phyloP scores from a whole-genome alignment of 2,329 filamentous ascomycete genomes.

The Stachybotrys echinatus region DNA sequence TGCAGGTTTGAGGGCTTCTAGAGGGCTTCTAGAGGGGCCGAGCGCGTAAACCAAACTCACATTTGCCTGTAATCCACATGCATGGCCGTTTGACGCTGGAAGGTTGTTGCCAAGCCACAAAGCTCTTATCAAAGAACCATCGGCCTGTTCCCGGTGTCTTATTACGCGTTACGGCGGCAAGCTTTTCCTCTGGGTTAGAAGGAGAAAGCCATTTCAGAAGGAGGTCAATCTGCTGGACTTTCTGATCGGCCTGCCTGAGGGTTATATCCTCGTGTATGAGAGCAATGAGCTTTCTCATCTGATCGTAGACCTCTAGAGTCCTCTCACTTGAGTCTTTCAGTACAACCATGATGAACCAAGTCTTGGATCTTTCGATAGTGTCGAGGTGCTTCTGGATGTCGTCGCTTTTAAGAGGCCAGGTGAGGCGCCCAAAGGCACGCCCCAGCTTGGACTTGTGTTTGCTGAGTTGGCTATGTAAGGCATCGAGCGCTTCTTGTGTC shows the following conservation, averaged over 20 bases:
- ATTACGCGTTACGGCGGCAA: constrained; percentile 5
- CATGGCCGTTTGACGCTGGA: constrained; percentile 8
- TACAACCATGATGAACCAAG: constrained; percentile 18
- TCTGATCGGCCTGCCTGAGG: constrained; percentile 7
- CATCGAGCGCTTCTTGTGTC: constrained; percentile 14
- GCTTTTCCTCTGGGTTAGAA: constrained; percentile 9
- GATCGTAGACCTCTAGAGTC: constrained; percentile 10
- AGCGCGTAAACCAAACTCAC: constrained; percentile 7
- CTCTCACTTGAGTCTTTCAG: constrained; percentile 13
- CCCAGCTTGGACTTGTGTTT: constrained; percentile 9
- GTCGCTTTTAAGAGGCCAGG: constrained; percentile 14
- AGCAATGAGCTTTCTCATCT: constrained; percentile 12
- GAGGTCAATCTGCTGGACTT: constrained; percentile 9
- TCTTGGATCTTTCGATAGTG: constrained; percentile 15
- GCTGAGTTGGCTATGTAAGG: constrained; percentile 9
- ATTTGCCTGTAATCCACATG: constrained; percentile 17
- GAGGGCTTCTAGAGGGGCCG: too few relatives aligned
- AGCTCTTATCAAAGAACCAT: constrained; percentile 12
- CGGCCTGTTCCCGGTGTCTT: constrained; percentile 13
- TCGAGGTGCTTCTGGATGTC: constrained; percentile 13
- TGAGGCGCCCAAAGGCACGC: constrained; percentile 6
- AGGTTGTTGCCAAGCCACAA: constrained; percentile 10
- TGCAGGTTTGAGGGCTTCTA: too few relatives aligned
- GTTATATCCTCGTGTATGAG: constrained; percentile 14
- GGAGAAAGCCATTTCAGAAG: constrained; percentile 14